Evolutionary conservation across 768 basidiomycete species (phyloP), one percentile per base, ranked within the genome.

Genomic region (Boletellus emodensis): DNA sequence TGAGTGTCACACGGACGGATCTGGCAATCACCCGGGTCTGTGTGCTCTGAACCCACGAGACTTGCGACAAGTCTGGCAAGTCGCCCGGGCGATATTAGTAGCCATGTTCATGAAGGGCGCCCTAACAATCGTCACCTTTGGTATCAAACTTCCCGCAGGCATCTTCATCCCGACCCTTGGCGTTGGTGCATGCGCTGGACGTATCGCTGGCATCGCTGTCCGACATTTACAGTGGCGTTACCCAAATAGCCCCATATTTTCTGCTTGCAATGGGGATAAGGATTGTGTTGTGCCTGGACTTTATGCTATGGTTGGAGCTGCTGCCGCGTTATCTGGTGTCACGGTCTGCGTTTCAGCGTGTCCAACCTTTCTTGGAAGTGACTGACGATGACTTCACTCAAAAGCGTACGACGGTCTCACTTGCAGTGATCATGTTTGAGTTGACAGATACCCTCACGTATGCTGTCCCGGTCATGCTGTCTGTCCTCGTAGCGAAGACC

Each of bases 161-260:
- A 96, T 98, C 57, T 99, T 99, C 70, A 91, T 99, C 36, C 96
- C 96, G 0, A 90, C 93, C 0, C 81, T 99, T 8, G 93, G 88
- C 13, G 94, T 95, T 11, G 94, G 95, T 22, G 94, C 94, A 0
- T 94, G 93, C 61, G 88, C 89, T 26, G 96, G 96, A 2, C 79
- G 95, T 20, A 81, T 97, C 33, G 60, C 92, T 33, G 95, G 95
- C 33, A 81, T 96, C 34, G 61, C 72, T 6, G 78, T 97, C 68
- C 90, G 94, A 63, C 86, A 82, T 70, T 58, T 86, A 46, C 87
- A 88, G 59, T 80, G 75, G 59, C 74, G 72, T 36, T 66, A 87
- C 60, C 88, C 90, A 0, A 52, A 79, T 24, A 73, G 75, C 36
- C 48, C 71, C 1, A 63, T 91, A n/a, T 93, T 94, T 62, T 71